Conservation (phyloP, 108 stramenopile species). For the Skeletonema grethae region DNA sequence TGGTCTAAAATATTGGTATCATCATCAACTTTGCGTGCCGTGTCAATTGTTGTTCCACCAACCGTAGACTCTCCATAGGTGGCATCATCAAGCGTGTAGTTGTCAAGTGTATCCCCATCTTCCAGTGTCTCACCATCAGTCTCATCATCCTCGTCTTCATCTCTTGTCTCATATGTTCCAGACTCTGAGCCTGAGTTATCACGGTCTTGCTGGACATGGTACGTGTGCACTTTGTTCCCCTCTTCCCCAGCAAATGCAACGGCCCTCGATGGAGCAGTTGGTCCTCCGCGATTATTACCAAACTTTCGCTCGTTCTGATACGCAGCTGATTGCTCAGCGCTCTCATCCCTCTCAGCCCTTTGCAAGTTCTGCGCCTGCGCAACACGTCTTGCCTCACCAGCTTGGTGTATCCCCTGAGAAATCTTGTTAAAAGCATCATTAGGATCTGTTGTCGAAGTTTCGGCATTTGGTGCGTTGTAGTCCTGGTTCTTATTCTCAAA, state of each 20-base stretch:
- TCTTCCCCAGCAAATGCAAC: constrained; percentile 30
- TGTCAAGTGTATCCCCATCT: background rate
- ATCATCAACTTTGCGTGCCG: background rate
- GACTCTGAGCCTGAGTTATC: background rate
- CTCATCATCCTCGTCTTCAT: constrained; percentile 16
- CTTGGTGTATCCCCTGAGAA: constrained; percentile 31
- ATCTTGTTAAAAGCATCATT: constrained; percentile 39
- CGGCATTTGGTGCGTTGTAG: background rate
- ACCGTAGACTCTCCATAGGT: constrained; percentile 39
- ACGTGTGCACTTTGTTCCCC: constrained; percentile 42
- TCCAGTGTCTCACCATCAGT: constrained; percentile 10
- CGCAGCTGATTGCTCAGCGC: background rate
- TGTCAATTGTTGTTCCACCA: constrained; percentile 21
- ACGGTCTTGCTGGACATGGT: constrained; percentile 6
- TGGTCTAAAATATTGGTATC: constrained; percentile 28
- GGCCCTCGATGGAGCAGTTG: constrained; percentile 1
- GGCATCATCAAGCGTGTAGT: background rate
- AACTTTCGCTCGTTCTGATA: background rate
- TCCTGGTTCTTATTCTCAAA: constrained; percentile 11
- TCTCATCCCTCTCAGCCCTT: constrained; percentile 7
- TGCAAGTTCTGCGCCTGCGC: background rate
- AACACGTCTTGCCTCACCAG: constrained; percentile 24
- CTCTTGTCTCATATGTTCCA: constrained; percentile 1
- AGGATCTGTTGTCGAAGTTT: constrained; percentile 13
- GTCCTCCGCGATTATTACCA: background rate